These are phyloP conservation scores for Cadophora sp. DNA, from an alignment of 2,329 filamentous ascomycete species.

Conservation along the genomic window DNA sequence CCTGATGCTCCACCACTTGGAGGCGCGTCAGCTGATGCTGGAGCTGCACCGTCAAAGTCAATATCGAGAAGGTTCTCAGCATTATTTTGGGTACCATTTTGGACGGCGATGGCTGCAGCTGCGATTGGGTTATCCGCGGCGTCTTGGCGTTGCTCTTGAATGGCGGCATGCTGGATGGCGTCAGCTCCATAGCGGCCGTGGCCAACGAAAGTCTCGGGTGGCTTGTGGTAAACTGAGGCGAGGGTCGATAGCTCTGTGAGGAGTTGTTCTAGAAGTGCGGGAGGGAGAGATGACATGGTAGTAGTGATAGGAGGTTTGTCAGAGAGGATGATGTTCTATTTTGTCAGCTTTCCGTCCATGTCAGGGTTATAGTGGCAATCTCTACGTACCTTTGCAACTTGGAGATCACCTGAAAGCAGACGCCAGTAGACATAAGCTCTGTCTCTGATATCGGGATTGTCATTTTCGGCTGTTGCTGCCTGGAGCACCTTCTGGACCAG, in stretches of 20 bases:
- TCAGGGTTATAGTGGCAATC: neutral
- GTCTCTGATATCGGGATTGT: constrained; percentile 97
- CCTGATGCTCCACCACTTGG: constrained; percentile 57
- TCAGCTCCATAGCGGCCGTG: constrained; percentile 94
- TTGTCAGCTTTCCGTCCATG: constrained; percentile 37
- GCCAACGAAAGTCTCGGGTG: constrained; percentile 96
- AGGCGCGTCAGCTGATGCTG: constrained; percentile 80
- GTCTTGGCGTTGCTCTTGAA: constrained; percentile 94
- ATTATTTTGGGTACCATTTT: constrained; percentile 73
- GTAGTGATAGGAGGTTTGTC: constrained; percentile 94
- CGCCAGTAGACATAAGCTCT: constrained; percentile 99
- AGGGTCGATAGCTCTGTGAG: constrained; percentile 91
- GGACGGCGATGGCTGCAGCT: constrained; percentile 76
- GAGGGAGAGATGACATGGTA: constrained; percentile 89
- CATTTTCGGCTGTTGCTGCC: constrained; percentile 89
- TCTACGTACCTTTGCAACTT: constrained; percentile 78
- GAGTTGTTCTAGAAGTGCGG: constrained; percentile 85
- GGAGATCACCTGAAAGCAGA: constrained; percentile 87
- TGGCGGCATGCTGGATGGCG: constrained; percentile 91
- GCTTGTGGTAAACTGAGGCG: constrained; percentile 98
- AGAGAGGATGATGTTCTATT: constrained; percentile 83
- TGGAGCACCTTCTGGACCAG: constrained; percentile 96
- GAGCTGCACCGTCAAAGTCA: constrained; percentile 91
- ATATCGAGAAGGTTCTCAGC: constrained; percentile 96
- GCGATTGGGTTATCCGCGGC: constrained; percentile 94